Percentiles rank a stretch among this genome's conserved stretches.
Conservation (phyloP, 208 protist genomes). For the Leishmania amazonensis region DNA sequence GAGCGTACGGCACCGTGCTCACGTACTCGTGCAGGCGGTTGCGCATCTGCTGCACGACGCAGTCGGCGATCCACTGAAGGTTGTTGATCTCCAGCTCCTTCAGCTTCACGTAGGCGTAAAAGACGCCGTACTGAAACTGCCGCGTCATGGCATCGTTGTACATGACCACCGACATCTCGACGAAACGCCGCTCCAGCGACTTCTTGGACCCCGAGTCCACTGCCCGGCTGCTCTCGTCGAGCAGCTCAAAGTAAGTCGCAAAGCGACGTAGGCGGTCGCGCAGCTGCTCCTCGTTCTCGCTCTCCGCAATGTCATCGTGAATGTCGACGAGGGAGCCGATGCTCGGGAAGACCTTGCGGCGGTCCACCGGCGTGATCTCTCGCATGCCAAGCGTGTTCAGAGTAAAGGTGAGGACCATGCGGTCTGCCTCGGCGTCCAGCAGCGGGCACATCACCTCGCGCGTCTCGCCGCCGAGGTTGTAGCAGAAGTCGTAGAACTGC, state of each 20-base stretch:
- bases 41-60: slow-evolving; percentile 91
- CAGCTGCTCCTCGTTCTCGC: slow-evolving; percentile 81
- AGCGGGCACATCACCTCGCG: slow-evolving; percentile 90
- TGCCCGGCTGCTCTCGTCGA: slow-evolving; percentile 68
- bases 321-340: slow-evolving; percentile 90
- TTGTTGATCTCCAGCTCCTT: slow-evolving; percentile 94
- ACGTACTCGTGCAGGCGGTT: slow-evolving; percentile 89
- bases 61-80: slow-evolving; percentile 93
- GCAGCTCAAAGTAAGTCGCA: slow-evolving; percentile 72
- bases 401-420: slow-evolving; percentile 97
- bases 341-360: slow-evolving; percentile 87
- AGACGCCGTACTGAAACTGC: slow-evolving; percentile 93
- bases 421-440: slow-evolving; percentile 97
- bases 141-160: slow-evolving; percentile 88
- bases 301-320: slow-evolving; percentile 85
- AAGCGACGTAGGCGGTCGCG: slow-evolving; percentile 83
- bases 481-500: slow-evolving; percentile 97
- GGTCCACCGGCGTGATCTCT: slow-evolving; percentile 78
- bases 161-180: slow-evolving; percentile 80
- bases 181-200: slow-evolving; percentile 89
- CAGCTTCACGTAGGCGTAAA: slow-evolving; percentile 94
- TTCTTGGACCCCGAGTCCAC: slow-evolving; percentile 58
- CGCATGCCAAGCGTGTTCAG: slow-evolving; percentile 97
- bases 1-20: slow-evolving; percentile 43
- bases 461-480: slow-evolving; percentile 88